Base-by-base conservation (phyloP, 768 basidiomycete species). In the Hemileccinum rubropunctum region DNA sequence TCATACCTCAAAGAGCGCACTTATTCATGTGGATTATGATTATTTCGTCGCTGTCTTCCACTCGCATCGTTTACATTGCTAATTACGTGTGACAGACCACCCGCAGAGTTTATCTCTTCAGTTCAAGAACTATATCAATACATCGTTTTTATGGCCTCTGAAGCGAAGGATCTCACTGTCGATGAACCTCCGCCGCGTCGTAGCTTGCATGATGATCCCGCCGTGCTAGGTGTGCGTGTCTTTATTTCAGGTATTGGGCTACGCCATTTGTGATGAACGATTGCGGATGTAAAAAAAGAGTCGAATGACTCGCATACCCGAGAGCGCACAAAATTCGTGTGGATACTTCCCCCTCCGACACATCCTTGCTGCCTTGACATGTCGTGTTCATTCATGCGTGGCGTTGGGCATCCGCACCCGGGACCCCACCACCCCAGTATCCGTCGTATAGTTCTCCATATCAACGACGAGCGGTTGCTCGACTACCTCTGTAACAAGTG, bases 131-230 rank as follows among this genome's bases (percentile, higher is more conserved):
- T 89, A 0, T 94, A 92, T 65, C 80, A 87, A 56, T 92, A 90
- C 69, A 92, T 94, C 69, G 88, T 94, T 56, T 94, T 94, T 71
- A 88, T 88, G 45, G 90, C 90, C 7, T 88, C 88, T 3, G 89
- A 93, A 68, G 90, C 92, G 53, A 91, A 92, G 61, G 90, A 93
- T 62, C 76, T 92, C n/a, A 77, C 86, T 23, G 88, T 93, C 13
- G 90, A 93, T 59, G 86, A 90, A 51, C 77, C 79, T 1, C 53
- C 71, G 27, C 72, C 77, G 0, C 70, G 76, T 33, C 76, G 82
- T 43, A 88, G 79, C 59, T 83, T 91, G 14, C 86, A 86, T 51
- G 86, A 90, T 61, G 90, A 92, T 67, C 91, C 90, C 6, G 90
- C 90, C 7, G 86, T 92, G 14, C 74, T 92, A 42, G 88, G 86